Conservation (phyloP, 1,284 basidiomycete species). For the Phlebopus sp. region DNA sequence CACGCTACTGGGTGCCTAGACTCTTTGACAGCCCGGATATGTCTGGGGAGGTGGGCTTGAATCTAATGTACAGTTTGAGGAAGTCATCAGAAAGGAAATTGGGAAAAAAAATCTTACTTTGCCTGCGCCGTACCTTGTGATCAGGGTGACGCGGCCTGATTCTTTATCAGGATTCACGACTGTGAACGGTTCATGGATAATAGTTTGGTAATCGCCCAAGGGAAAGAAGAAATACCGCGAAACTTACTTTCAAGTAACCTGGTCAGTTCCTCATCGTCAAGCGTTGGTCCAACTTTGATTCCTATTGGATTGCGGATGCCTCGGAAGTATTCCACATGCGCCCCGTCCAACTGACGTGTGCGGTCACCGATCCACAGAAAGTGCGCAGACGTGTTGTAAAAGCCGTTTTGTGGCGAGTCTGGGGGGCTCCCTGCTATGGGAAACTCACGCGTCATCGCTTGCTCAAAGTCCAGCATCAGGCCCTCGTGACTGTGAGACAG, state of each 20-base stretch:
- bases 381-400: slow-evolving; percentile 88
- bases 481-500: slow-evolving; percentile 76
- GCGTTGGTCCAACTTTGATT: slow-evolving; percentile 92
- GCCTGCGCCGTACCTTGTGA: slow-evolving; percentile 88
- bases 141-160: slow-evolving; percentile 83
- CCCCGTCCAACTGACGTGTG: slow-evolving; percentile 90
- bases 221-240: background rate
- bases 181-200: slow-evolving; percentile 26
- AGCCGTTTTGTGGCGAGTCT: slow-evolving; percentile 35
- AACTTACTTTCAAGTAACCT: slow-evolving; percentile 74
- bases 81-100: background rate
- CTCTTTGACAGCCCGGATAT: slow-evolving; percentile 81
- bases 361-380: slow-evolving; percentile 98
- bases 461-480: slow-evolving; percentile 90
- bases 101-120: slow-evolving; percentile 52
- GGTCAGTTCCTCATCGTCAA: slow-evolving; percentile 81
- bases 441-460: slow-evolving; percentile 81
- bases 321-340: slow-evolving; percentile 94
- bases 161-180: slow-evolving; percentile 88
- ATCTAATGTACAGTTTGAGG: slow-evolving; percentile 46
- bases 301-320: slow-evolving; percentile 96
- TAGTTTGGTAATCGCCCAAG: background rate
- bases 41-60: slow-evolving; percentile 70
- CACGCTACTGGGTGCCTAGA: slow-evolving; percentile 88
- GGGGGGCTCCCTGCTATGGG: slow-evolving; percentile 16